Evolutionary conservation across 2,329 filamentous ascomycete genomes (phyloP), one percentile per base, ranked within the genome.

Genomic region (Aspergillus neoniger): DNA sequence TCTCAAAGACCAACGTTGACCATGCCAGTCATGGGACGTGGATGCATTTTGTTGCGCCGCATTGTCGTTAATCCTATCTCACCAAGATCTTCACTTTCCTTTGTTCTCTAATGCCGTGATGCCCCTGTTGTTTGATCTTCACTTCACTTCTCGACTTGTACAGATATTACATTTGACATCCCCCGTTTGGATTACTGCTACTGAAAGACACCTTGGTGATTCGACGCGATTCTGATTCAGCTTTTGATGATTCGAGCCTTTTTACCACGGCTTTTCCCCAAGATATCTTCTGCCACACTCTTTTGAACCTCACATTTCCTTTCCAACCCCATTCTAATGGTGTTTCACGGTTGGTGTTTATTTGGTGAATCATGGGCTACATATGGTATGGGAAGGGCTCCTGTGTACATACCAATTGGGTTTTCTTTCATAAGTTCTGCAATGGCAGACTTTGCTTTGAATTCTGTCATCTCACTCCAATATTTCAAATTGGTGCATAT

Each of bases 101-200:
- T 69, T 67, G 69, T 72, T 65, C 66, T 68, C 62, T 72, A 60
- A 74, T 58, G 73, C 66, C 65, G 68, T 71, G 60, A 74, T 67
- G 72, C 38, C 55, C 58, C 52, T 49, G 43, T 60, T 51, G 41
- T 41, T 55, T 53, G 47, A 52, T 55, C 32, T 14, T 57, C 55
- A 48, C 28, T 17, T 39, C 19, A 17, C 41, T 28, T 56, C 48
- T 54, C 43, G 51, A 54, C 55, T 67, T 72, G 67, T 70, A 66
- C 62, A 67, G 62, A 54, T 63, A 67, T 67, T 70, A 63, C 65
- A 63, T 69, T 54, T 64, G 59, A 57, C 48, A 51, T 56, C 52
- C 53, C 51, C 59, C 43, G 57, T 62, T 55, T 57, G 56, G 60
- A 49, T 55, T 59, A 36, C 23, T 48, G 12, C 55, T 25, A 43